These are phyloP conservation scores for Parafenestella ontariensis DNA, from an alignment of 2,329 filamentous ascomycete species.

Conservation along the genomic window DNA sequence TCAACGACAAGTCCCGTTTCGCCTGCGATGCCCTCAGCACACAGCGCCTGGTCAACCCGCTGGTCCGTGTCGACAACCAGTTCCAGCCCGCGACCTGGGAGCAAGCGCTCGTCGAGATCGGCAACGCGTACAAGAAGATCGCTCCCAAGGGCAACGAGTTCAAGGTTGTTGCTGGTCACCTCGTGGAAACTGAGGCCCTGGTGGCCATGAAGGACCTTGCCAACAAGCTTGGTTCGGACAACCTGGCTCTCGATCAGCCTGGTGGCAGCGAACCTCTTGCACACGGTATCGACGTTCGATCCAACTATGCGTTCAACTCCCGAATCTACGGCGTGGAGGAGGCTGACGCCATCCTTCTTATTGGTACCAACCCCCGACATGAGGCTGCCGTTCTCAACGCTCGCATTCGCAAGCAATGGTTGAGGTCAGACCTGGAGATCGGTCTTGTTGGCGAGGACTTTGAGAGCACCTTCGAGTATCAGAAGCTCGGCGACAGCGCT, in stretches of 20 bases:
- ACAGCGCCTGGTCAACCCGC: constrained; percentile 89
- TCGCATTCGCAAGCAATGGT: constrained; percentile 96
- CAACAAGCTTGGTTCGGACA: constrained; percentile 96
- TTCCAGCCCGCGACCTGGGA: constrained; percentile 96
- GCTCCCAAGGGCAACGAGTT: constrained; percentile 91
- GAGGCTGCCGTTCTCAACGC: constrained; percentile 96
- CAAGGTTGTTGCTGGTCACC: constrained; percentile 90
- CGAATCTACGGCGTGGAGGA: constrained; percentile 93
- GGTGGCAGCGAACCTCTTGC: constrained; percentile 82
- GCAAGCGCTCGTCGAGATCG: constrained; percentile 88
- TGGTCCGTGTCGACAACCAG: constrained; percentile 86
- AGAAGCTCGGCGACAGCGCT: constrained; percentile 83
- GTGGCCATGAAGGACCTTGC: constrained; percentile 97
- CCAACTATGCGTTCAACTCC: constrained; percentile 97
- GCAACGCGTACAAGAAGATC: constrained; percentile 77
- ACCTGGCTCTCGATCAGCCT: constrained; percentile 90
- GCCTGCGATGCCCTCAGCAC: constrained; percentile 97
- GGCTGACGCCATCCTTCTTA: constrained; percentile 87
- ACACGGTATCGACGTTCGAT: constrained; percentile 90
- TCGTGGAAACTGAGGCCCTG: constrained; percentile 90
- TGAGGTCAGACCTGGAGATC: constrained; percentile 92
- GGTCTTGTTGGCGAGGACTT: constrained; percentile 90
- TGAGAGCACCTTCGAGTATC: constrained; percentile 93
- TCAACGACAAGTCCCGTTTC: constrained; percentile 97
- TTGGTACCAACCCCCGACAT: constrained; percentile 94